Percentiles rank a stretch among this genome's conserved stretches.
Evolutionary conservation across 495 filamentous ascomycete species (phyloP).

Genomic region (Hyaloscypha hepaticicola): DNA sequence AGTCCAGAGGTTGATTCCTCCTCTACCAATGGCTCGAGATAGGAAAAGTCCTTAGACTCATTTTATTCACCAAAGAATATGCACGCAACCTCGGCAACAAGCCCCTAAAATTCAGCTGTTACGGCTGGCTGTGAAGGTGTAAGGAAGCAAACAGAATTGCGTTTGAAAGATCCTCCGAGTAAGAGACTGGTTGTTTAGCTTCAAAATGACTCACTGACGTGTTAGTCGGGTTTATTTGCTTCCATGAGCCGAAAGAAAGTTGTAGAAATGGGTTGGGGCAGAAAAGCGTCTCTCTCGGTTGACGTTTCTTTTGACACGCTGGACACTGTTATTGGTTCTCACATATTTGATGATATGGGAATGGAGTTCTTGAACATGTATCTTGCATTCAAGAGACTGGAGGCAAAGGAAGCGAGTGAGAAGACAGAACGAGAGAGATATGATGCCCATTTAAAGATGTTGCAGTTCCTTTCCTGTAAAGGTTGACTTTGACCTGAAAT

Average conservation of each 20-base stretch:
- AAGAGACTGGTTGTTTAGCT: background rate
- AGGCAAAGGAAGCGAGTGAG: conserved; percentile 2
- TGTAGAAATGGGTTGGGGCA: background rate
- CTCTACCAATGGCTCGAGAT: background rate
- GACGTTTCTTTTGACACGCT: background rate
- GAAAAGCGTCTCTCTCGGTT: background rate
- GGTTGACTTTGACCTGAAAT: no score
- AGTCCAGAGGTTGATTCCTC: background rate
- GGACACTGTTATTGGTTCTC: background rate
- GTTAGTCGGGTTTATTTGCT: background rate
- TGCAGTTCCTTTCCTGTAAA: background rate
- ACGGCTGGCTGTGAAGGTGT: background rate
- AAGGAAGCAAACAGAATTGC: background rate
- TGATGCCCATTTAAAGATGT: background rate
- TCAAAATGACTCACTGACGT: background rate
- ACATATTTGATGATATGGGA: background rate
- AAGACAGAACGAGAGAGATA: background rate
- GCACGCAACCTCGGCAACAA: background rate
- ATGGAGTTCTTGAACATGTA: conserved; percentile 1
- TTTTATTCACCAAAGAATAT: background rate
- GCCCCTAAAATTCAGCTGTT: background rate
- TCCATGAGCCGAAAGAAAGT: background rate
- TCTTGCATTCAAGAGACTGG: background rate
- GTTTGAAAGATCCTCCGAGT: background rate
- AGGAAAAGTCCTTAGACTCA: background rate